These are phyloP conservation scores for Metschnikowia shivogae DNA, from an alignment of 805 yeast genomes.

Conservation along the genomic window DNA sequence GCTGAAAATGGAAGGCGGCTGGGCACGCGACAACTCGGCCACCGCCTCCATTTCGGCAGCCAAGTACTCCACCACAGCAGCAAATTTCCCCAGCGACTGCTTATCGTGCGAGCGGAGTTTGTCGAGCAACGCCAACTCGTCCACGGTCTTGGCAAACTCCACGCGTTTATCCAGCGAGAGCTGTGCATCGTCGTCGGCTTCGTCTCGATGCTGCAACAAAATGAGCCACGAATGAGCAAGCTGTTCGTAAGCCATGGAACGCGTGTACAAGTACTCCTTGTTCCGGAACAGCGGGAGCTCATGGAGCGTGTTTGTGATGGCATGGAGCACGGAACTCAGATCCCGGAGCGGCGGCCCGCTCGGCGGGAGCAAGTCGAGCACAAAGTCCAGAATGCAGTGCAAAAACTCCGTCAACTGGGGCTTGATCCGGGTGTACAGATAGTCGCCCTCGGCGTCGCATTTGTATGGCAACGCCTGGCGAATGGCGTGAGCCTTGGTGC, in stretches of 20 bases:
- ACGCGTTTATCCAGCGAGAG: slow-evolving; percentile 15
- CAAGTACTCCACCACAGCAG: slow-evolving; percentile 42
- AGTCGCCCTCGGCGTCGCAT: slow-evolving; percentile 69
- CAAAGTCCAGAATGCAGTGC: slow-evolving; percentile 68
- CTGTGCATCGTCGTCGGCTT: slow-evolving; percentile 6
- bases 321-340: slow-evolving; percentile 60
- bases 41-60: slow-evolving; percentile 34
- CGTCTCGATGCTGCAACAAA: slow-evolving; percentile 29
- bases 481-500: slow-evolving; percentile 43
- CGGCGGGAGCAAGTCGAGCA: slow-evolving; percentile 69
- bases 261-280: slow-evolving; percentile 50
- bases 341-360: slow-evolving; percentile 50
- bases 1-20: slow-evolving; percentile 20
- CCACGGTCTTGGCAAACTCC: slow-evolving; percentile 28
- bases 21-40: slow-evolving; percentile 19
- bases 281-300: slow-evolving; percentile 64
- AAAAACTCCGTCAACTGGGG: slow-evolving; percentile 65
- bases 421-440: slow-evolving; percentile 71
- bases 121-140: slow-evolving; percentile 36
- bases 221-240: slow-evolving; percentile 58
- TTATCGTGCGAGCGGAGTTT: slow-evolving; percentile 45
- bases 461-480: slow-evolving; percentile 62
- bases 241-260: slow-evolving; percentile 55
- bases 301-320: slow-evolving; percentile 55
- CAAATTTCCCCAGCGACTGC: slow-evolving; percentile 38